These are phyloP conservation scores for Cutaneotrichosporon cavernicola DNA, from an alignment of 1,284 basidiomycete genomes.

Conservation along the genomic window DNA sequence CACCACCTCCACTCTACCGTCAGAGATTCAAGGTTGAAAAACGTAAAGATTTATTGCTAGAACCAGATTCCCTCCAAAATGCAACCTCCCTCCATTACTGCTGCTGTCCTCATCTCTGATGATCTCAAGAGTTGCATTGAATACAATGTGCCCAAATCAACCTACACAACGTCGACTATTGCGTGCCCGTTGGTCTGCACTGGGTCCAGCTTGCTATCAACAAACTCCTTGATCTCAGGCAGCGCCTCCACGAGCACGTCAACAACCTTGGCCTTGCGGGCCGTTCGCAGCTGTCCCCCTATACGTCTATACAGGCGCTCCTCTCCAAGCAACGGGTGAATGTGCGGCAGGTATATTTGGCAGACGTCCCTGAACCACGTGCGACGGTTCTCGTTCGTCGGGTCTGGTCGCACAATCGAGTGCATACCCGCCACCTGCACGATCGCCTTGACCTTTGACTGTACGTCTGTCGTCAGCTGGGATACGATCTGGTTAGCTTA, in stretches of 20 bases:
- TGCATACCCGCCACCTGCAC: constrained; percentile 73
- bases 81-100: no score
- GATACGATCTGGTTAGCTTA: constrained; percentile 46
- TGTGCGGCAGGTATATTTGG: constrained; percentile 44
- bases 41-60: neutral
- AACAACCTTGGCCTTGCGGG: constrained; percentile 46
- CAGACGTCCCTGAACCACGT: constrained; percentile 49
- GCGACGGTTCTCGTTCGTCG: constrained; percentile 38
- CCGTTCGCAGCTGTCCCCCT: constrained; percentile 47
- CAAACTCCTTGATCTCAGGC: constrained; percentile 45
- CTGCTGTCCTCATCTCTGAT: neutral
- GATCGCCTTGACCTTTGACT: constrained; percentile 65
- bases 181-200: neutral
- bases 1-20: neutral
- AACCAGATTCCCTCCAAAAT: neutral
- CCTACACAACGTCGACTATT: neutral
- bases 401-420: constrained; percentile 48
- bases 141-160: neutral
- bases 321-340: constrained; percentile 46
- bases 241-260: constrained; percentile 46
- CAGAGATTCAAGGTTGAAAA: neutral
- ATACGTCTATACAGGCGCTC: constrained; percentile 43
- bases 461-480: constrained; percentile 56
- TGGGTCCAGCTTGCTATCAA: constrained; percentile 31
- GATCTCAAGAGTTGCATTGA: neutral